phyloP scores from a whole-genome alignment of 2,329 filamentous ascomycete species.

The Cladosporium cucumerinum region DNA sequence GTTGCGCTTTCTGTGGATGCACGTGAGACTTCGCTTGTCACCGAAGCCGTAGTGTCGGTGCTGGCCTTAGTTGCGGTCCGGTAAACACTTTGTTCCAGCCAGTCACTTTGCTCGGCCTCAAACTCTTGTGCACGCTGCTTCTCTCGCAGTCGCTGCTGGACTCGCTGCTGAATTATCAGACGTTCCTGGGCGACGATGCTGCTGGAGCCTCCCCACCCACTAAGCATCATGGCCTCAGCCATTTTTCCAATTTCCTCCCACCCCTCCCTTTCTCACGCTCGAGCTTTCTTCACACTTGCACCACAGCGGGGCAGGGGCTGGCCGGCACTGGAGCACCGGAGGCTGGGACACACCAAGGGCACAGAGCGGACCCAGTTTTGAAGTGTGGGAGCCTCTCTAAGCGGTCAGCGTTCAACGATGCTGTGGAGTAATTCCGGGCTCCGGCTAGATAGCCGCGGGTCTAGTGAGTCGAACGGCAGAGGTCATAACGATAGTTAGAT shows the following conservation, averaged over 20 bases:
- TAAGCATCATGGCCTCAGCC: background rate
- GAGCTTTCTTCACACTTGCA: constrained; percentile 1
- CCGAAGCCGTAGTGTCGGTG: background rate
- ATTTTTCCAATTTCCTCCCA: constrained; percentile 3
- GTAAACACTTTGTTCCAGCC: constrained; percentile 5
- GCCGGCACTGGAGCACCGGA: background rate
- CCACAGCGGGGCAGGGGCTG: background rate
- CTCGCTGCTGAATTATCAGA: constrained; percentile 4
- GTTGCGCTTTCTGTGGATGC: constrained; percentile 12
- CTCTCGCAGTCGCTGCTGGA: constrained; percentile 2
- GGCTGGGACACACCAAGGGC: background rate
- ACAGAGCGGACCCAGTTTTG: background rate
- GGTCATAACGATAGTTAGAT: background rate
- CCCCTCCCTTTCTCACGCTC: constrained; percentile 1
- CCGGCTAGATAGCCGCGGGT: constrained; percentile 1
- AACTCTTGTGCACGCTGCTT: constrained; percentile 11
- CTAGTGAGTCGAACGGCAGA: background rate
- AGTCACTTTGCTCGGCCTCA: constrained; percentile 8
- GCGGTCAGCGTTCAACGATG: background rate
- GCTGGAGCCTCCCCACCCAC: background rate
- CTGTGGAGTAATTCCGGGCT: background rate
- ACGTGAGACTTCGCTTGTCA: constrained; percentile 2
- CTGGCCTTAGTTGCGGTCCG: background rate
- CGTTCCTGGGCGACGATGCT: constrained; percentile 2
- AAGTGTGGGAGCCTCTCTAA: background rate